These are phyloP conservation scores for Xanthoconium stramineum DNA, from an alignment of 768 basidiomycete species.

Conservation along the genomic window DNA sequence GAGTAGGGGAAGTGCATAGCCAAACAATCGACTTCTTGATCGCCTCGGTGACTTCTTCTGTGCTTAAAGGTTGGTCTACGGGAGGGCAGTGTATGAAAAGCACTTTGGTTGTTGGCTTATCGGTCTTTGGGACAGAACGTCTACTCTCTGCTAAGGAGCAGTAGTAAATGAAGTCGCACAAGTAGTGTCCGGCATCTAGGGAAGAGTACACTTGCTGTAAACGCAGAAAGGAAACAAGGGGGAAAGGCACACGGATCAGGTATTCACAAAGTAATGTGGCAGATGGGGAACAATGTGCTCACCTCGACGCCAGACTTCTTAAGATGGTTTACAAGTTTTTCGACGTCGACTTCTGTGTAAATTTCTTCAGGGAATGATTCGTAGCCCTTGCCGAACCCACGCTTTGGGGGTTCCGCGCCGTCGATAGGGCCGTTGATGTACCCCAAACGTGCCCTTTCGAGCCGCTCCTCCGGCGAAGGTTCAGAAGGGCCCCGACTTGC, in stretches of 20 bases:
- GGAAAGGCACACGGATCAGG: not conserved
- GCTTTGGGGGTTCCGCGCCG: slow-evolving; percentile 29
- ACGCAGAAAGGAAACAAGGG: not conserved
- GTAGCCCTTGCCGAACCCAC: slow-evolving; percentile 37
- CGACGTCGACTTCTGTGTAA: slow-evolving; percentile 34
- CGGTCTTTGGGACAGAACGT: slow-evolving; percentile 35
- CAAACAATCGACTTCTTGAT: slow-evolving; percentile 60
- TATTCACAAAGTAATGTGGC: not conserved
- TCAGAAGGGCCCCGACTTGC: slow-evolving; percentile 13
- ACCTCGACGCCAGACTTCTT: slow-evolving; percentile 33
- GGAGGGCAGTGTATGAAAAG: slow-evolving; percentile 74
- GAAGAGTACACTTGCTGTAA: slow-evolving; percentile 65
- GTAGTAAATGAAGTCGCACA: slow-evolving; percentile 77
- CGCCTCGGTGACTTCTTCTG: slow-evolving; percentile 65
- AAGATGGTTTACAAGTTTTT: slow-evolving; percentile 35
- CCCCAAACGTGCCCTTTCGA: slow-evolving; percentile 30
- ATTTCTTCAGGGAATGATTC: slow-evolving; percentile 36
- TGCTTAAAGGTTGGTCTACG: slow-evolving; percentile 57
- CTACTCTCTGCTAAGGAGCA: slow-evolving; percentile 70
- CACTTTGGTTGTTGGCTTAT: slow-evolving; percentile 40
- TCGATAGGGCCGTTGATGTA: slow-evolving; percentile 29
- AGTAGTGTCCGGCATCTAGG: slow-evolving; percentile 72
- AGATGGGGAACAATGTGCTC: slow-evolving; percentile 9
- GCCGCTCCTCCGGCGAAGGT: slow-evolving; percentile 25
- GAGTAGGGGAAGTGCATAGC: slow-evolving; percentile 38